Percentiles rank a stretch among this genome's conserved stretches.
Evolutionary conservation across 2,329 filamentous ascomycete genomes (phyloP).

Genomic region (Lachnellula subtilissima): DNA sequence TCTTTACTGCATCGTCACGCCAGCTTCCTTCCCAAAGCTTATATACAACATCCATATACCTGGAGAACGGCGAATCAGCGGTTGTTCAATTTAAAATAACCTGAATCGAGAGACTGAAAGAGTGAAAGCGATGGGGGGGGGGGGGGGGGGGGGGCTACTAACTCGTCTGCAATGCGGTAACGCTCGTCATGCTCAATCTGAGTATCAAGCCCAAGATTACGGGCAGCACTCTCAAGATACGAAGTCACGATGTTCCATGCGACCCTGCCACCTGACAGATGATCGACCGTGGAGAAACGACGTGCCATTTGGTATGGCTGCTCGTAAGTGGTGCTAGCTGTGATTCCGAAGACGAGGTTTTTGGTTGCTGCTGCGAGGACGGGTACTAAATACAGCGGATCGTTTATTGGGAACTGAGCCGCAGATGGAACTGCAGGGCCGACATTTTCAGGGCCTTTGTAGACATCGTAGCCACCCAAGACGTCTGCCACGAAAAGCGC

Average conservation of each 20-base stretch:
- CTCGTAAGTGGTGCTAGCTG: constrained; percentile 64
- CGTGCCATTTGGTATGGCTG: constrained; percentile 19
- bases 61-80: too few species aligned
- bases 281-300: constrained; percentile 6
- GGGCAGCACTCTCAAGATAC: constrained; percentile 60
- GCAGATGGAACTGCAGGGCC: constrained; percentile 56
- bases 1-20: constrained; percentile 54
- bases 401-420: constrained; percentile 68
- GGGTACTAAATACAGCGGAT: constrained; percentile 57
- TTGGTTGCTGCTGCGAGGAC: constrained; percentile 65
- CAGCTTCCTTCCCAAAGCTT: constrained; percentile 30
- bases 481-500: constrained; percentile 66
- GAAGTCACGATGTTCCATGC: constrained; percentile 48
- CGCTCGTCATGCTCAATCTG: constrained; percentile 60
- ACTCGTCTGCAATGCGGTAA: constrained; percentile 56
- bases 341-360: constrained; percentile 65
- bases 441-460: constrained; percentile 56
- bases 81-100: too few species aligned
- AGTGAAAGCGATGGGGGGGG: too few species aligned
- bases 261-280: not conserved
- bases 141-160: too few species aligned
- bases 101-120: too few species aligned
- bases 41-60: constrained; percentile 57
- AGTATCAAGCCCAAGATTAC: constrained; percentile 52
- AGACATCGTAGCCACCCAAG: constrained; percentile 65